Percentiles rank a stretch among this genome's conserved stretches.
Conservation (phyloP, 1,284 basidiomycete species). For the Amylostereum areolatum region DNA sequence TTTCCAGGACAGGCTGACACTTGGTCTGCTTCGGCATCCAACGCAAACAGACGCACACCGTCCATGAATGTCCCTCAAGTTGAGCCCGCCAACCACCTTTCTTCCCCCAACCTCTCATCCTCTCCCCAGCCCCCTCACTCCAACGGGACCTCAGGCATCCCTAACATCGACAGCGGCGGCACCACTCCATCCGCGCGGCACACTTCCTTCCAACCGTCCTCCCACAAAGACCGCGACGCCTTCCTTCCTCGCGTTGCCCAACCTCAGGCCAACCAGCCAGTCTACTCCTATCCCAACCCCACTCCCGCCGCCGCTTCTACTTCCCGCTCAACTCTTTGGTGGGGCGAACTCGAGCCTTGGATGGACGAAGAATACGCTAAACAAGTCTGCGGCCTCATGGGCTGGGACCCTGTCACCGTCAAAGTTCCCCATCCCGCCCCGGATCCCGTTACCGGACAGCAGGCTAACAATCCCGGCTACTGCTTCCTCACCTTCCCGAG, state of each 20-base stretch:
- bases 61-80: constrained; percentile 16
- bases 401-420: constrained; percentile 68
- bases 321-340: constrained; percentile 59
- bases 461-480: constrained; percentile 77
- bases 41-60: constrained; percentile 41
- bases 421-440: constrained; percentile 63
- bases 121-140: constrained; percentile 3
- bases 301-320: constrained; percentile 19
- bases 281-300: constrained; percentile 20
- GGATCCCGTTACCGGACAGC: constrained; percentile 53
- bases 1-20: constrained; percentile 14
- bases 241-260: constrained; percentile 22
- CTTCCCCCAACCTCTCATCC: constrained; percentile 7
- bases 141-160: constrained; percentile 15
- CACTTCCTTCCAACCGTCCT: constrained; percentile 14
- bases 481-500: constrained; percentile 83
- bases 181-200: constrained; percentile 10
- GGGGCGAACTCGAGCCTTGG: constrained; percentile 83
- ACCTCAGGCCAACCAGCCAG: constrained; percentile 18
- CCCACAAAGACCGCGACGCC: constrained; percentile 33
- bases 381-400: constrained; percentile 74
- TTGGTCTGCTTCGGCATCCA: constrained; percentile 23
- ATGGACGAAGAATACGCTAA: constrained; percentile 89
- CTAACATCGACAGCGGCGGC: constrained; percentile 11
- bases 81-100: constrained; percentile 16